phyloP scores from a whole-genome alignment of 1,284 basidiomycete genomes.

The Microbotryum silenes-acaulis region DNA sequence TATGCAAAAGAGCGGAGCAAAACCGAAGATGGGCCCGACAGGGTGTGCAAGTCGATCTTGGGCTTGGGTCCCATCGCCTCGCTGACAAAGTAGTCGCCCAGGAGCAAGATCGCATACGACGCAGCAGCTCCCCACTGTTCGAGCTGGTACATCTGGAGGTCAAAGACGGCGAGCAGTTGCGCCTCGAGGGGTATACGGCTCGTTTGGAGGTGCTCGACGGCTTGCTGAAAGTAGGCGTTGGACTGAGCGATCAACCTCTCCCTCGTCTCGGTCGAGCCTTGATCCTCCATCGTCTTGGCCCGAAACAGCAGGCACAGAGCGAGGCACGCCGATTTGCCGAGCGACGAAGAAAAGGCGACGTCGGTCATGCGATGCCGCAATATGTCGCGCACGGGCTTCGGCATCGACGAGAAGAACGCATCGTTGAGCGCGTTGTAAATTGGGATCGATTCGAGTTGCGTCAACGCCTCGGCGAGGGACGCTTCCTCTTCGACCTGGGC shows the following conservation, averaged over 20 bases:
- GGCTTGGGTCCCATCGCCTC: slow-evolving; percentile 18
- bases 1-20: slow-evolving; percentile 15
- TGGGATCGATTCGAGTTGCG: not conserved
- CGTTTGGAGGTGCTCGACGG: slow-evolving; percentile 20
- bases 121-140: slow-evolving; percentile 22
- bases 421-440: slow-evolving; percentile 23
- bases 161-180: slow-evolving; percentile 20
- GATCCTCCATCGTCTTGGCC: slow-evolving; percentile 2
- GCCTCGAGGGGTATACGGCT: slow-evolving; percentile 25
- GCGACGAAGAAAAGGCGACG: slow-evolving; percentile 14
- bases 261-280: slow-evolving; percentile 5
- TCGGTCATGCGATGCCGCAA: slow-evolving; percentile 9
- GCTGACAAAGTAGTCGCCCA: slow-evolving; percentile 21
- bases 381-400: slow-evolving; percentile 24
- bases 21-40: slow-evolving; percentile 2
- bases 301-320: not conserved
- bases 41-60: slow-evolving; percentile 11
- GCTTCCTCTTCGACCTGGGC: too few relatives aligned
- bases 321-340: slow-evolving; percentile 17
- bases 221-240: slow-evolving; percentile 21
- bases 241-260: slow-evolving; percentile 16
- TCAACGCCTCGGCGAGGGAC: too few relatives aligned
- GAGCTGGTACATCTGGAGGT: slow-evolving; percentile 22
- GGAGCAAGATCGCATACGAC: slow-evolving; percentile 16
- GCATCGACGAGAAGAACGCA: slow-evolving; percentile 26